Conservation (phyloP, 352 stramenopile genomes). For the Globisporangium uncinulatum region DNA sequence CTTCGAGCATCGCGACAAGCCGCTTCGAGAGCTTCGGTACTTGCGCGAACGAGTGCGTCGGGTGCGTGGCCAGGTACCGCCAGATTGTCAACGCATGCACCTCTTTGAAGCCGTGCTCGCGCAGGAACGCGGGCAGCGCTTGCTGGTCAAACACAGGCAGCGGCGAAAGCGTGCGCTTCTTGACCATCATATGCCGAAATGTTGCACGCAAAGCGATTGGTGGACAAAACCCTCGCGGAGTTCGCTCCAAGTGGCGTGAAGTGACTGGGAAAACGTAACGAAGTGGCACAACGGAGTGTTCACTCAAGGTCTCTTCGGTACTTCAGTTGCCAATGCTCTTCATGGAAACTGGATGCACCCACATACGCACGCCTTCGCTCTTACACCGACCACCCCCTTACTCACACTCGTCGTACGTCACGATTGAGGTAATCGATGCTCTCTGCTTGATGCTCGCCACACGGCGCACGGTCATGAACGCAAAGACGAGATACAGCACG, state of each 20-base stretch:
- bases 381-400: too few relatives aligned
- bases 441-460: neutral
- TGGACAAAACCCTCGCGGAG: too few relatives aligned
- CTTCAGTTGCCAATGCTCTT: too few relatives aligned
- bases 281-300: too few relatives aligned
- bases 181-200: slow-evolving; percentile 47
- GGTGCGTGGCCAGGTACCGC: slow-evolving; percentile 61
- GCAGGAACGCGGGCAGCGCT: slow-evolving; percentile 58
- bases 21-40: slow-evolving; percentile 44
- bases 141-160: slow-evolving; percentile 71
- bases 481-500: neutral
- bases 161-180: slow-evolving; percentile 75
- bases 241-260: too few relatives aligned
- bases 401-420: too few relatives aligned
- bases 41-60: slow-evolving; percentile 46
- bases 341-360: too few relatives aligned
- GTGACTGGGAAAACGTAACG: too few relatives aligned
- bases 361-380: too few relatives aligned
- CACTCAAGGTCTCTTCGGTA: too few relatives aligned
- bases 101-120: slow-evolving; percentile 63
- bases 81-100: slow-evolving; percentile 74
- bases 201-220: neutral
- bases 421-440: too few relatives aligned
- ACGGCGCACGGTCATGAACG: neutral
- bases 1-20: slow-evolving; percentile 43